These are phyloP conservation scores for Botrytis deweyae DNA, from an alignment of 2,329 filamentous ascomycete species.

Conservation along the genomic window DNA sequence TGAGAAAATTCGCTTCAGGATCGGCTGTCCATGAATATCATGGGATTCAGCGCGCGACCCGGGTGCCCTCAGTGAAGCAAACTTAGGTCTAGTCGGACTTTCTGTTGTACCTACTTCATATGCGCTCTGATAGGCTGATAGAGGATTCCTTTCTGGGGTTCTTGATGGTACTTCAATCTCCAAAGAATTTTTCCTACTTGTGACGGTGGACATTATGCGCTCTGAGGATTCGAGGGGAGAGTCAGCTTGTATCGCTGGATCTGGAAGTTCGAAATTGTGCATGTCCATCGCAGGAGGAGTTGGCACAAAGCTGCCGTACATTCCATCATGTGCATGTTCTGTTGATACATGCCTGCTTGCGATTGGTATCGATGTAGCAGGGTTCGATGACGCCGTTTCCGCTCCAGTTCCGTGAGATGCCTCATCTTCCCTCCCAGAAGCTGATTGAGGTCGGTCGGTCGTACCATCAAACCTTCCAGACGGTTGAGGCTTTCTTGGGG, in stretches of 20 bases:
- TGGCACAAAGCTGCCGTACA: slow-evolving; percentile 63
- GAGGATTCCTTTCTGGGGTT: slow-evolving; percentile 1
- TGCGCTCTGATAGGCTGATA: slow-evolving; percentile 37
- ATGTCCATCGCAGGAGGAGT: slow-evolving; percentile 46
- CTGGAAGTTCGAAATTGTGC: slow-evolving; percentile 57
- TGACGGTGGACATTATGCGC: not conserved
- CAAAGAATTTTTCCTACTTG: slow-evolving; percentile 9
- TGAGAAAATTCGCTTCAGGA: slow-evolving; percentile 36
- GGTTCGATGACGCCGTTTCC: not conserved
- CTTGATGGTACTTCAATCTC: slow-evolving; percentile 8
- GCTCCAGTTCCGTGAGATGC: not conserved
- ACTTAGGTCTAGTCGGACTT: slow-evolving; percentile 32
- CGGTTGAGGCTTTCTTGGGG: slow-evolving; percentile 11
- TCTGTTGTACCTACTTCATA: slow-evolving; percentile 46
- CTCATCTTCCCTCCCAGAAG: slow-evolving; percentile 16
- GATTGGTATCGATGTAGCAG: slow-evolving; percentile 1
- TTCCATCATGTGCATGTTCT: slow-evolving; percentile 4
- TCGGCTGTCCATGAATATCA: slow-evolving; percentile 29
- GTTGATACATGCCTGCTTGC: not conserved
- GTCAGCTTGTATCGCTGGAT: slow-evolving; percentile 48
- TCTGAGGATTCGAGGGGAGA: slow-evolving; percentile 13
- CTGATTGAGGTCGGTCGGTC: slow-evolving; percentile 17
- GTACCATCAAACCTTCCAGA: not conserved
- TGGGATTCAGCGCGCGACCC: slow-evolving; percentile 24
- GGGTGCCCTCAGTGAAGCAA: slow-evolving; percentile 31